Evolutionary conservation across 441 rosid species (phyloP).

Genomic region (Gossypium schwendimanii): DNA sequence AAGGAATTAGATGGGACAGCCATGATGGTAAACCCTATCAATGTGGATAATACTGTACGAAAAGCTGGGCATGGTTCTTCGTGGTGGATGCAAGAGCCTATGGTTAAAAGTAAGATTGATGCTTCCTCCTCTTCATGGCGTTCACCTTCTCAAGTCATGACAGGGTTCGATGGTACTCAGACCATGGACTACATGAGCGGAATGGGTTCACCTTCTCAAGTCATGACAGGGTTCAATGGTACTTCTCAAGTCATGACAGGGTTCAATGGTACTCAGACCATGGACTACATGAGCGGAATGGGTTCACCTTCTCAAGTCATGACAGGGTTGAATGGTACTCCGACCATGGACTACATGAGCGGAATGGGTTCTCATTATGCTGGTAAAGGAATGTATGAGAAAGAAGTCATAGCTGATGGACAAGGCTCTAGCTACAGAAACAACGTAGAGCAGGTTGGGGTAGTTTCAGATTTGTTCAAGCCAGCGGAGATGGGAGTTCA

Average conservation of each 20-base stretch:
- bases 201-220: too few species aligned
- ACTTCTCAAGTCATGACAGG: too few species aligned
- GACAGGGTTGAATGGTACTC: too few species aligned
- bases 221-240: too few species aligned
- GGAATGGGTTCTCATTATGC: not conserved
- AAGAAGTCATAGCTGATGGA: not conserved
- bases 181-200: conserved; percentile 5
- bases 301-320: too few species aligned
- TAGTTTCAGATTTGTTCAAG: conserved; percentile 5
- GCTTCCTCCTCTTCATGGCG: conserved; percentile 10
- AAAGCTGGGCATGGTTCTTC: conserved; percentile 10
- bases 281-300: too few species aligned
- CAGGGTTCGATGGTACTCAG: conserved; percentile 13
- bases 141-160: conserved; percentile 17
- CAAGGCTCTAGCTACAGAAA: conserved; percentile 9
- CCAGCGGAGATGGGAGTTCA: conserved; percentile 10
- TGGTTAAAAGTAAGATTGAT: not conserved
- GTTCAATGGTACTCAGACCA: too few species aligned
- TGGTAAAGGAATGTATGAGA: not conserved
- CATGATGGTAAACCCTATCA: conserved; percentile 16
- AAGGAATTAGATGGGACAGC: conserved; percentile 4
- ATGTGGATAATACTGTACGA: not conserved
- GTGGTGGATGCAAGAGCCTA: conserved; percentile 11
- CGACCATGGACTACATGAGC: too few species aligned
- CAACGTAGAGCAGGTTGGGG: conserved; percentile 4